phyloP scores from a whole-genome alignment of 1,139 yeast genomes.

The Trichomonascaceae sp. region DNA sequence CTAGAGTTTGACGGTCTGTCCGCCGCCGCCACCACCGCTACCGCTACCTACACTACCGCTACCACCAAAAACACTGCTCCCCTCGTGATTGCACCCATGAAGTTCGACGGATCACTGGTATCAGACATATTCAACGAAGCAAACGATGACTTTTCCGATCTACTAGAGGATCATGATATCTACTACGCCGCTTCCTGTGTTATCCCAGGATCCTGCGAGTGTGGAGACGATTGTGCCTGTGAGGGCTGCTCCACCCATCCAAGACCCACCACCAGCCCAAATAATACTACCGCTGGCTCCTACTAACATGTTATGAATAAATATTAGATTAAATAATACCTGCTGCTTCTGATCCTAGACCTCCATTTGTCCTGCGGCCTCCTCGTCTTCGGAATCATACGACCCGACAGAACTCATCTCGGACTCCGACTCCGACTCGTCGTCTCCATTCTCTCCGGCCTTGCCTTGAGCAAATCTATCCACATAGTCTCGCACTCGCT shows the following conservation, averaged over 20 bases:
- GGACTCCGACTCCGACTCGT: conserved; percentile 26
- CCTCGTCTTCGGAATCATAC: conserved; percentile 34
- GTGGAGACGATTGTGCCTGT: conserved; percentile 27
- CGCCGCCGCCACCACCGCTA: no score
- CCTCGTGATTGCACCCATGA: conserved; percentile 26
- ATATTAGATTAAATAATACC: neutral
- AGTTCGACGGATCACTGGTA: conserved; percentile 14
- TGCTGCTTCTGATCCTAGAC: conserved; percentile 11
- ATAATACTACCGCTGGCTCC: no score
- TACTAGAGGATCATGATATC: conserved; percentile 10
- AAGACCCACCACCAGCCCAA: no score
- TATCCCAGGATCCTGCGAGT: conserved; percentile 27
- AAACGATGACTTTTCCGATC: conserved; percentile 4
- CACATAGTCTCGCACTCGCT: conserved; percentile 61
- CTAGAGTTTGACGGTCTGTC: no score
- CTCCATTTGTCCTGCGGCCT: conserved; percentile 31
- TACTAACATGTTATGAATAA: neutral
- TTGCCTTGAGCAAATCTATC: conserved; percentile 52
- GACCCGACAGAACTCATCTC: conserved; percentile 36
- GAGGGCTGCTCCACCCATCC: conserved; percentile 25
- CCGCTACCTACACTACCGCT: neutral
- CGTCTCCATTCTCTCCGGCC: conserved; percentile 23
- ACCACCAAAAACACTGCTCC: conserved; percentile 10
- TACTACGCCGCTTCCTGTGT: conserved; percentile 26
- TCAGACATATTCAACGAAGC: conserved; percentile 7